phyloP scores from a whole-genome alignment of 306 rosid genomes.

The Castanea crenata region DNA sequence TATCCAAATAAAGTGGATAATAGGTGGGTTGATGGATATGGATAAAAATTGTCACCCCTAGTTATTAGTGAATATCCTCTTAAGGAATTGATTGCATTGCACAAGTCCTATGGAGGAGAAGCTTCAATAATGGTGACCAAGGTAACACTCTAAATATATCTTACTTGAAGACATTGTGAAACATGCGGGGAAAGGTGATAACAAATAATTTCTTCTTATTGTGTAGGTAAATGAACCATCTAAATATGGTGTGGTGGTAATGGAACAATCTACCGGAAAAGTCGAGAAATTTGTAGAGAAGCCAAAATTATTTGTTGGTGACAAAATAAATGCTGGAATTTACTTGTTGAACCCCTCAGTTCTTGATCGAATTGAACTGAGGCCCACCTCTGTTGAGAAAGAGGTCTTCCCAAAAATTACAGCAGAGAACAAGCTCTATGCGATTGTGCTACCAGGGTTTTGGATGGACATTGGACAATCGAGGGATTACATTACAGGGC shows the following conservation, averaged over 20 bases:
- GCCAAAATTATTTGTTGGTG: constrained; percentile 81
- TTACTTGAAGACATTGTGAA: not conserved
- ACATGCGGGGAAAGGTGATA: constrained; percentile 6
- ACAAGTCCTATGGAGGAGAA: constrained; percentile 92
- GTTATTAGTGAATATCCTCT: constrained; percentile 89
- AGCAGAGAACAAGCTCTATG: constrained; percentile 72
- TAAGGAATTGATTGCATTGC: constrained; percentile 83
- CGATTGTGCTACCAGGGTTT: constrained; percentile 98
- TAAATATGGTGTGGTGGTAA: constrained; percentile 93
- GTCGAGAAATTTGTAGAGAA: constrained; percentile 96
- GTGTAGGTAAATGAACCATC: constrained; percentile 97
- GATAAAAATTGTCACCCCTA: too few relatives aligned
- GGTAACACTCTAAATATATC: constrained; percentile 39
- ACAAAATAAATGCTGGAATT: constrained; percentile 98
- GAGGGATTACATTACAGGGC: constrained; percentile 86
- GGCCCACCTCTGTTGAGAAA: constrained; percentile 98
- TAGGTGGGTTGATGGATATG: too few relatives aligned
- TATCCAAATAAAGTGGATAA: too few relatives aligned
- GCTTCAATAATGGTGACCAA: constrained; percentile 99
- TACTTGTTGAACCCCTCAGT: constrained; percentile 92
- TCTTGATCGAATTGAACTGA: constrained; percentile 80
- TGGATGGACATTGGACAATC: constrained; percentile 99
- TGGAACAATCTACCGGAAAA: constrained; percentile 80
- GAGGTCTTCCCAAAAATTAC: constrained; percentile 94
- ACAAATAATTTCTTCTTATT: constrained; percentile 28